A percentile compares a stretch with the other conserved stretches of the same genome.
Conservation (phyloP, 805 yeast species). For the Debaryomyces prosopidis region DNA sequence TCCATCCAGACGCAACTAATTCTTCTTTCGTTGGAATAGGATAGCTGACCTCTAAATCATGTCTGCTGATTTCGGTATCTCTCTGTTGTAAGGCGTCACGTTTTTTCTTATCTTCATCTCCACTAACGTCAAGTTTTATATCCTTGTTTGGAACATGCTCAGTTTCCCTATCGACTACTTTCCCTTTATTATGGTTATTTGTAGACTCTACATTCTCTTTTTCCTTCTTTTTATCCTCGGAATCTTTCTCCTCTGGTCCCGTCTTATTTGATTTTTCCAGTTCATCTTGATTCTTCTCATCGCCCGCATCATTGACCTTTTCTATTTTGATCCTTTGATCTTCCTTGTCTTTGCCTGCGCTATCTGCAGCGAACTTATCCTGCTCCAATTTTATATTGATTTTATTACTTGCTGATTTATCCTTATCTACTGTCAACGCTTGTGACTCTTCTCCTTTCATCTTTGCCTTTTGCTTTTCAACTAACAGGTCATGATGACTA, state of each 20-base stretch:
- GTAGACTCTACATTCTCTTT: neutral
- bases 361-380: conserved; percentile 2
- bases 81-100: conserved; percentile 9
- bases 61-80: conserved; percentile 19
- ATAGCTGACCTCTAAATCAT: conserved; percentile 15
- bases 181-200: neutral
- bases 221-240: conserved; percentile 2
- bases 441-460: conserved; percentile 4
- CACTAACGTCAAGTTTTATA: neutral
- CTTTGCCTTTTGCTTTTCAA: conserved; percentile 6
- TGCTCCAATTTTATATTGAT: conserved; percentile 5
- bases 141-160: neutral
- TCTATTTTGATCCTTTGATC: conserved; percentile 3
- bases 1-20: conserved; percentile 47
- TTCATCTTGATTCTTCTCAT: conserved; percentile 4
- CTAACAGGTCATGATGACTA: conserved; percentile 20
- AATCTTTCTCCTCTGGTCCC: neutral
- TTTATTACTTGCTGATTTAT: conserved; percentile 12
- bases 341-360: conserved; percentile 7
- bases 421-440: conserved; percentile 14
- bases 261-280: conserved; percentile 2
- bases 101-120: neutral
- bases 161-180: neutral
- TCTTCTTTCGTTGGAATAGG: conserved; percentile 37
- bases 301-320: conserved; percentile 1